These are phyloP conservation scores for Mayamaea pseudoterrestris DNA, from an alignment of 108 stramenopile species.

Conservation along the genomic window DNA sequence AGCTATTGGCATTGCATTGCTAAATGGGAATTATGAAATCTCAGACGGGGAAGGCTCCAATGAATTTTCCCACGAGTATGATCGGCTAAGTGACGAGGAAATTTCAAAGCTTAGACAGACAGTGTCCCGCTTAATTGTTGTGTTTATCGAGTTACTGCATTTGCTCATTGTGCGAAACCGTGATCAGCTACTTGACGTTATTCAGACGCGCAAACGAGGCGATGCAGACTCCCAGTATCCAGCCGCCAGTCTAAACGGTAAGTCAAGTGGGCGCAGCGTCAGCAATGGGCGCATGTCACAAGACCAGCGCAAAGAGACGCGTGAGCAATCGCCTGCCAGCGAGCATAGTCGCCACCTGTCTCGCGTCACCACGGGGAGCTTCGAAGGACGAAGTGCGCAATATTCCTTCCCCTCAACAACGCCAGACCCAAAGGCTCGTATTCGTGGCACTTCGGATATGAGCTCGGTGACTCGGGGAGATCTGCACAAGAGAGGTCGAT, in stretches of 20 bases:
- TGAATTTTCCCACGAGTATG: slow-evolving; percentile 32
- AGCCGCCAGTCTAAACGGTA: neutral
- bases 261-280: neutral
- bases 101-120: slow-evolving; percentile 51
- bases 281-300: neutral
- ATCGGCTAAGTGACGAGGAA: slow-evolving; percentile 53
- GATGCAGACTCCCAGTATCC: neutral
- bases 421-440: neutral
- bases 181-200: slow-evolving; percentile 54
- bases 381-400: neutral
- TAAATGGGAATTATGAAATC: slow-evolving; percentile 28
- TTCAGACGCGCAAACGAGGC: slow-evolving; percentile 42
- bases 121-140: slow-evolving; percentile 61
- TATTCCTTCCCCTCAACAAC: neutral
- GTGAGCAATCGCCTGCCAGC: neutral
- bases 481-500: too few species aligned
- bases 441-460: slow-evolving; percentile 5
- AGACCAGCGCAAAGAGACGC: neutral
- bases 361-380: neutral
- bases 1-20: slow-evolving; percentile 59
- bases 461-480: slow-evolving; percentile 1
- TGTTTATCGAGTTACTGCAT: slow-evolving; percentile 77
- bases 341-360: neutral
- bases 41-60: slow-evolving; percentile 30
- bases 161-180: slow-evolving; percentile 71